Base-by-base conservation (phyloP, 148 eudicot genomes). In the Polygonum aviculare region DNA sequence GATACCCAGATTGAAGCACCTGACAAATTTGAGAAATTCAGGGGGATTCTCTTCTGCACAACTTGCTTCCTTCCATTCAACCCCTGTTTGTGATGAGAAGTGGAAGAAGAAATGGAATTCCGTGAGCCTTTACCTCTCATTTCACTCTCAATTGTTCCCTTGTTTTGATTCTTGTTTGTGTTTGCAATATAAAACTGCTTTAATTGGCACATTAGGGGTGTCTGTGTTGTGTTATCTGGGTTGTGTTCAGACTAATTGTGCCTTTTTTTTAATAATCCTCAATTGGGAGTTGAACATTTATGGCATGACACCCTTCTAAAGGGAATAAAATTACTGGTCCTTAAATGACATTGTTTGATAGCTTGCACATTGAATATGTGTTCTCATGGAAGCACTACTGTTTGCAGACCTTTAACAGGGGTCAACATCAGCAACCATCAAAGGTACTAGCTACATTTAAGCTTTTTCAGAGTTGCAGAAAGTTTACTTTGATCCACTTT, bases 71-170 rank as follows among this genome's bases (percentile, higher is more conserved):
- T 26, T 60, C 69, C 69, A 60, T 60, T 60, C 69, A 26, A 60
- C 69, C 36, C 36, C 69, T 60, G 36, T 26, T 60, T 60, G 38
- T 60, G 69, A 60, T 60, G 69, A 60, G 12, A 60, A 60, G 69
- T 31, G 69, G 69, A 60, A 60, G 69, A 60, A 60, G 69, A 60
- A 60, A 8, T 60, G 69, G 69, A 26, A 60, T 60, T 60, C 69
- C 36, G 69, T 60, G 69, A 60, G 69, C 31, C 31, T 26, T 3
- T 60, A 4, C 69, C 36, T 60, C 69, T 31, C 69, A 60, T 60
- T 10, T 7, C 7, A 54, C n/a, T 54, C 16, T 6, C 1, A 7
- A 54, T 4, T 54, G 59, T 54, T 54, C n/a, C 8, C 21, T 1
- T 57, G 12, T 57, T 21, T 19, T 19, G 11, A 7, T 7, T 57